Percentiles rank a stretch among this genome's conserved stretches.
Evolutionary conservation across 768 basidiomycete species (phyloP).

Genomic region (Tulasnella sp.): DNA sequence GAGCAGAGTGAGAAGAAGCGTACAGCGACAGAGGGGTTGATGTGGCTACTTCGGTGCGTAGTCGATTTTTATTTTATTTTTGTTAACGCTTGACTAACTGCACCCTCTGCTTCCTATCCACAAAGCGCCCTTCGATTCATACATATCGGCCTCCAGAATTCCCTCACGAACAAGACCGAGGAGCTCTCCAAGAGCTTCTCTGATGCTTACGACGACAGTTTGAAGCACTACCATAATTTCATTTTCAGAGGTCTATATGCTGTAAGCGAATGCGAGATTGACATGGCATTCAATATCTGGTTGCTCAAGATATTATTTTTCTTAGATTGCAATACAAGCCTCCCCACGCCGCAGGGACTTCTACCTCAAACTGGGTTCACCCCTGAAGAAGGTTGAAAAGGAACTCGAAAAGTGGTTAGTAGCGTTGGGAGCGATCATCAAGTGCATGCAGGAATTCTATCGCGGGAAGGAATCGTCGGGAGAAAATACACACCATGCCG

Average conservation of each 20-base stretch:
- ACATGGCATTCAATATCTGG: background rate
- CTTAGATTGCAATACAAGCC: conserved; percentile 52
- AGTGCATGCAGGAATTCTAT: conserved; percentile 39
- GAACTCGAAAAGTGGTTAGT: conserved; percentile 44
- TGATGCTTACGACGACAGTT: conserved; percentile 66
- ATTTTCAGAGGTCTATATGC: conserved; percentile 46
- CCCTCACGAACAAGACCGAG: conserved; percentile 51
- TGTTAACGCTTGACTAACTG: too few species aligned
- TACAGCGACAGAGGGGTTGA: conserved; percentile 77
- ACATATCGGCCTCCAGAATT: conserved; percentile 59
- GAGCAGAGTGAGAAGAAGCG: conserved; percentile 82
- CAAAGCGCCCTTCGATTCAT: conserved; percentile 88
- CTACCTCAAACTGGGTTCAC: conserved; percentile 44
- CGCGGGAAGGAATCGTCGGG: too few species aligned
- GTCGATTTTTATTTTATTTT: background rate
- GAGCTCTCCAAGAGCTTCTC: conserved; percentile 70
- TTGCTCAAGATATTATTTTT: too few species aligned
- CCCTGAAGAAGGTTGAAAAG: conserved; percentile 36
- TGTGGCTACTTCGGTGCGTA: conserved; percentile 68
- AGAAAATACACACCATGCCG: conserved; percentile 34
- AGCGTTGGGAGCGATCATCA: conserved; percentile 41
- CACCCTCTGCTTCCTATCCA: background rate
- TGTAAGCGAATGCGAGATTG: conserved; percentile 29
- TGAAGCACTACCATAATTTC: conserved; percentile 81
- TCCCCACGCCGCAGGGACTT: conserved; percentile 51